Evolutionary conservation across 1,284 basidiomycete species (phyloP), one percentile per base, ranked within the genome.

Genomic region (Marasmius oreades): DNA sequence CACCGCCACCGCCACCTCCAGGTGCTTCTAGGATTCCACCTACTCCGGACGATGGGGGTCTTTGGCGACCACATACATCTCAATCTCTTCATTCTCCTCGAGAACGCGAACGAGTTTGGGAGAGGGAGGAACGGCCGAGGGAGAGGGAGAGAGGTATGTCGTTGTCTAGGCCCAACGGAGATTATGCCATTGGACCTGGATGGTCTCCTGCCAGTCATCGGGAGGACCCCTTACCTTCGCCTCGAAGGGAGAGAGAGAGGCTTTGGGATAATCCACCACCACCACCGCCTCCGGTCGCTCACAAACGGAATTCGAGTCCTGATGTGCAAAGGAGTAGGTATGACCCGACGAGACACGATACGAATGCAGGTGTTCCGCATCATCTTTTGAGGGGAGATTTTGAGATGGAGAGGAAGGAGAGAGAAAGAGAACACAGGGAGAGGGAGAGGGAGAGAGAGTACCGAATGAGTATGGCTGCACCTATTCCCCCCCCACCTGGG

Each of bases 371-470:
- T 12, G 37, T 5, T 39, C 7, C n/a, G 7, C 39, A 42, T 42
- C 39, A 42, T n/a, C 7, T n/a, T 8, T 18, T 42, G 39, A 42
- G 39, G 20, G 39, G 39, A 4, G 50, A 22, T 47, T 47, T 33
- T 6, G 45, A 47, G 45, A 47, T 23, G 50, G 50, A 51, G 26
- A 51, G 50, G 24, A 31, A n/a, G 50, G 33, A 34, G 24, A 26
- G 20, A 11, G 20, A 39, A 39, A 37, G 36, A 37, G 36, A 3
- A 12, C 12, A 37, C 12, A 37, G 36, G 36, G 36, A 37, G 16
- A 11, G 39, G 14, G 39, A 42, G 14, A 42, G 37, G 14, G 37
- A 39, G 14, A 39, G 37, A 20, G 37, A 39, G 34, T 36, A 34
- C 16, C 50, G n/a, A 4, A 48, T 20, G 39, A 42, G 39, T 7